Evolutionary conservation across 1,139 yeast genomes (phyloP), one percentile per base, ranked within the genome.

Genomic region (Magnusiomyces suaveolens): DNA sequence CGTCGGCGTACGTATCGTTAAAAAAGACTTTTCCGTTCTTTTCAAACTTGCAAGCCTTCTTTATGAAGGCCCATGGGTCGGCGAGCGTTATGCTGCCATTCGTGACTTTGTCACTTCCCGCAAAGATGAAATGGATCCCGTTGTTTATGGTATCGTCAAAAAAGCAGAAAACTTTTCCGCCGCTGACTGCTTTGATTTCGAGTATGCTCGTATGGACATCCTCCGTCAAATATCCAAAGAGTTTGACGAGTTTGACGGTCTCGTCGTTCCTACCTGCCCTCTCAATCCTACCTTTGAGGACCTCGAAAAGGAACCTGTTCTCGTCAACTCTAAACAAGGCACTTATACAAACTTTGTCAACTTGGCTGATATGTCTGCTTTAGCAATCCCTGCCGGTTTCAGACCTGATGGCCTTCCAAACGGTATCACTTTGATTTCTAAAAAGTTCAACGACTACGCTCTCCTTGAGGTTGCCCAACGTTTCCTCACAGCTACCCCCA

Each of bases 41-140:
- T 73, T 86, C 59, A 86, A 84, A 50, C 76, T 92, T 58, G 98
- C 97, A n/a, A 80, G 80, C 61, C 84, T 92, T 66, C 77, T 92
- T 48, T 92, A 92, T 69, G 97, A 90, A 64, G 98, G 98, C 55
- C 87, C 97, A n/a, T 92, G 98, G 98, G 97, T 92, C 12, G 87
- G 95, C 29, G 98, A 92, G 73, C 80, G 98, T 62, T 89, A 82
- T 71, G 81, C 88, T 59, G 96, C 96, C 21, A 79, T 82, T 44
- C 79, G 81, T 62, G 87, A 84, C 44, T 87, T 89, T 65, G 75
- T 87, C 56, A 78, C 75, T n/a, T 73, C 87, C 21, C 78, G 82
- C 62, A 87, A 92, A 38, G 78, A 73, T 49, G 75, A 77, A 46
- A 74, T 90, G 64, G 96, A 92, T 69, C 94, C 95, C 49, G 85